Evolutionary conservation across 371 early-diverging fungal genomes (phyloP).

Genomic region (Syncephalastrum monosporum): DNA sequence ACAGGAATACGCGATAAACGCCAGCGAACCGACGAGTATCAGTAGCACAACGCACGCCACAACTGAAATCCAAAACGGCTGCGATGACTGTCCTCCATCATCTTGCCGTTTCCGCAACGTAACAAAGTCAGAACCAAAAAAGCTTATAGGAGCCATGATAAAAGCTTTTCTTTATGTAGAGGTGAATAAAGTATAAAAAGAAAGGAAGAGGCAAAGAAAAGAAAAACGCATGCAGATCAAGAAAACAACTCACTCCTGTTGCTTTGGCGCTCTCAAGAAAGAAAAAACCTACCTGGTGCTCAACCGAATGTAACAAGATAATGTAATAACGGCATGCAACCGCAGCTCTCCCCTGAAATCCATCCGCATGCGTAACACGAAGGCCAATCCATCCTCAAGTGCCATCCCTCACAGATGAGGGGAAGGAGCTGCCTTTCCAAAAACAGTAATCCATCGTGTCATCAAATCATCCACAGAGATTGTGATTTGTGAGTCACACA

Average conservation of each 20-base stretch:
- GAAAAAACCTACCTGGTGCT: too few species aligned
- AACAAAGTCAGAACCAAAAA: neutral
- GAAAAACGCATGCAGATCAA: slow-evolving; percentile 3
- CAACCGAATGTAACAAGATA: too few species aligned
- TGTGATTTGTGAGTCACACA: slow-evolving; percentile 48
- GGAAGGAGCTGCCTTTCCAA: too few species aligned
- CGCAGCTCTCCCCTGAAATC: too few species aligned
- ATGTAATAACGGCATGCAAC: too few species aligned
- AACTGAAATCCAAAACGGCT: slow-evolving; percentile 16
- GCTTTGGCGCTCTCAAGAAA: too few species aligned
- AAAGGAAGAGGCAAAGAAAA: neutral
- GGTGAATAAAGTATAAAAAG: neutral
- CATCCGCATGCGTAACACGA: too few species aligned
- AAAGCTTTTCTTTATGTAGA: slow-evolving; percentile 6
- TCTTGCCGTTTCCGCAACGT: neutral
- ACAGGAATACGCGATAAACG: slow-evolving; percentile 1
- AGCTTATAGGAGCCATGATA: too few species aligned
- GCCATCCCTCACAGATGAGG: too few species aligned
- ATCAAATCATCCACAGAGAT: slow-evolving; percentile 45
- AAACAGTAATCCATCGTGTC: too few species aligned
- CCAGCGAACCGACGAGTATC: neutral
- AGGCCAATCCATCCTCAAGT: too few species aligned
- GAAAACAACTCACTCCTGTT: neutral
- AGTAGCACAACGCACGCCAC: slow-evolving; percentile 5
- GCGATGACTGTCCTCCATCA: slow-evolving; percentile 9